These are phyloP conservation scores for Mortierella sp. DNA, from an alignment of 371 early-diverging fungal genomes.

Conservation along the genomic window DNA sequence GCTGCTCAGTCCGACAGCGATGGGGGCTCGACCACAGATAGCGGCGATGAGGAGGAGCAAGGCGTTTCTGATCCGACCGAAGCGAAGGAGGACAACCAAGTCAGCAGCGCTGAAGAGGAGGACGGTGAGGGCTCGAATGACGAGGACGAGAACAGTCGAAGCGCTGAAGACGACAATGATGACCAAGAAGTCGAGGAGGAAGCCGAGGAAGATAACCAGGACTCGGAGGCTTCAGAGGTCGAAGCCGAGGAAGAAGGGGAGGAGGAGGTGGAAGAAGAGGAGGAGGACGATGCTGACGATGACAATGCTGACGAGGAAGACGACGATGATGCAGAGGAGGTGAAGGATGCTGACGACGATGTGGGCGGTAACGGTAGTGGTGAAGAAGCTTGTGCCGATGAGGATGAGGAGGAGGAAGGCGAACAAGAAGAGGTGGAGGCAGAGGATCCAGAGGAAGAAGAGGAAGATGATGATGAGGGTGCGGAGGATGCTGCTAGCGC, in stretches of 20 bases:
- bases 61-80: slow-evolving; percentile 33
- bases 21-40: not conserved
- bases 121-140: not conserved
- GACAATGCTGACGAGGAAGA: not conserved
- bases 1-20: not conserved
- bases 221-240: slow-evolving; percentile 8
- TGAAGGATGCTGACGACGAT: not conserved
- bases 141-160: not conserved
- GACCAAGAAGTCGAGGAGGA: slow-evolving; percentile 10
- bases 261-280: not conserved
- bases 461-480: not conserved
- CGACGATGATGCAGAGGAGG: not conserved
- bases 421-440: slow-evolving; percentile 9
- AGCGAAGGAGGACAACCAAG: not conserved
- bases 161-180: slow-evolving; percentile 13
- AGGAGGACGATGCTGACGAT: not conserved
- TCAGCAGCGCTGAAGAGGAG: not conserved
- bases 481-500: not conserved
- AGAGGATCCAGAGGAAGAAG: slow-evolving; percentile 2
- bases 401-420: not conserved
- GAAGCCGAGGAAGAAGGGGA: not conserved
- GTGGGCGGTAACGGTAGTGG: not conserved
- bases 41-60: slow-evolving; percentile 24
- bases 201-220: not conserved
- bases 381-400: not conserved